Evolutionary conservation across 805 yeast genomes (phyloP), one percentile per base, ranked within the genome.

Genomic region (Kluyveromyces nonfermentans): DNA sequence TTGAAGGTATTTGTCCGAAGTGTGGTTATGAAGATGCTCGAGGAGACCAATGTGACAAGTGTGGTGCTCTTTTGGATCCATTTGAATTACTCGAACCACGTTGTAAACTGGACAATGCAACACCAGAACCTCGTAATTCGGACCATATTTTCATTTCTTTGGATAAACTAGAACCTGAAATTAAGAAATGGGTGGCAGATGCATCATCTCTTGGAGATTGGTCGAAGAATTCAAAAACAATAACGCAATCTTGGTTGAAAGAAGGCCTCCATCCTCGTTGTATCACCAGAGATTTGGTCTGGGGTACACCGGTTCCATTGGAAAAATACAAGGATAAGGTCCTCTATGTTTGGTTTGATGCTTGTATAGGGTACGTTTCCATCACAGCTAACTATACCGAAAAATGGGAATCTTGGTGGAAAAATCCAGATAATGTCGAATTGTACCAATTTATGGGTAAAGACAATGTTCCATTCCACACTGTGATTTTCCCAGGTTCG

Each of bases 281-380:
- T 70, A 93, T 93, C 63, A 93, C 98, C 15, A 82, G 99, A 71
- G 99, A 93, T 63, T 75, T 93, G 61, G 80, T 80, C 39, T 93
- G 99, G 99, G 99, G 99, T 64, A 88, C 96, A 7, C 96, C 97
- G 7, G 97, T 93, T 21, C 99, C 99, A 40, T 70, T 86, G 52
- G 82, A 85, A 55, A 85, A 80, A 41, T 93, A 74, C 70, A 79
- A 82, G 53, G 82, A 87, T 44, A 93, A 93, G 68, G 98, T 93
- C 10, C 71, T 93, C 56, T 93, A 93, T 61, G 99, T 93, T 46
- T 93, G 99, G 99, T 93, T 93, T 55, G 99, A 93, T 69, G 99
- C 99, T 33, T 78, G 96, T 40, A 93, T 93, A 54, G 99, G 99
- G 37, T 93, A 93, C 64, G 80, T 89, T 46, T 87, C 97, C 41